Evolutionary conservation across 441 rosid species (phyloP).

Genomic region (Bocquillonia castaneifolia): DNA sequence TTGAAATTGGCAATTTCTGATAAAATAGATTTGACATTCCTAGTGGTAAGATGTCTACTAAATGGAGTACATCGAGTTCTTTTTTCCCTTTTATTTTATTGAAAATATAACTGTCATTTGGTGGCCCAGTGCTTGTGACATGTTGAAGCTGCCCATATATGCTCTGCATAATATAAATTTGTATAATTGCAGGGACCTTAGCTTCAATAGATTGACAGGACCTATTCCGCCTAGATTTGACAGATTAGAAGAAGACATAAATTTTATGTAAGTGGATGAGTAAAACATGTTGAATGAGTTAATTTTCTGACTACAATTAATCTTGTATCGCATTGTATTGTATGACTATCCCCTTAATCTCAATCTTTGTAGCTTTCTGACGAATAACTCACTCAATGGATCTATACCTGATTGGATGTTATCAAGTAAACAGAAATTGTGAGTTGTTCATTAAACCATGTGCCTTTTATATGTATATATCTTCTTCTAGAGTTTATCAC

Average conservation of each 20-base stretch:
- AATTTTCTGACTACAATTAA: background rate
- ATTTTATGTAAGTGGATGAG: conserved; percentile 41
- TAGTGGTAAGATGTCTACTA: too few species aligned
- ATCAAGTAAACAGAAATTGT: conserved; percentile 26
- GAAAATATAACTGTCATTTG: too few species aligned
- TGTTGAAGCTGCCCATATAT: too few species aligned
- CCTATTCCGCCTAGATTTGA: conserved; percentile 33
- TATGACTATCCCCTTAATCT: background rate
- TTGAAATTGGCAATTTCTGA: too few species aligned
- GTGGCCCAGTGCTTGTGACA: too few species aligned
- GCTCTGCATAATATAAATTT: too few species aligned
- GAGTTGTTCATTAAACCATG: conserved; percentile 17
- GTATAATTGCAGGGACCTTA: conserved; percentile 60
- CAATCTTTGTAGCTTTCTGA: conserved; percentile 47
- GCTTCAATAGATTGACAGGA: conserved; percentile 66
- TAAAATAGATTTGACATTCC: too few species aligned
- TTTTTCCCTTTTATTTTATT: too few species aligned
- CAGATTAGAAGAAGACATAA: background rate
- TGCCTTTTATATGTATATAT: background rate
- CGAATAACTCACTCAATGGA: conserved; percentile 68
- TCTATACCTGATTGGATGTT: conserved; percentile 46
- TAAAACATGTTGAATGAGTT: background rate
- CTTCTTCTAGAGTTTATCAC: background rate
- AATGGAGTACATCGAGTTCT: background rate
- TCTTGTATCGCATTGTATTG: too few species aligned